Evolutionary conservation across 495 filamentous ascomycete genomes (phyloP), one percentile per base, ranked within the genome.

Genomic region (Parathielavia appendiculata): DNA sequence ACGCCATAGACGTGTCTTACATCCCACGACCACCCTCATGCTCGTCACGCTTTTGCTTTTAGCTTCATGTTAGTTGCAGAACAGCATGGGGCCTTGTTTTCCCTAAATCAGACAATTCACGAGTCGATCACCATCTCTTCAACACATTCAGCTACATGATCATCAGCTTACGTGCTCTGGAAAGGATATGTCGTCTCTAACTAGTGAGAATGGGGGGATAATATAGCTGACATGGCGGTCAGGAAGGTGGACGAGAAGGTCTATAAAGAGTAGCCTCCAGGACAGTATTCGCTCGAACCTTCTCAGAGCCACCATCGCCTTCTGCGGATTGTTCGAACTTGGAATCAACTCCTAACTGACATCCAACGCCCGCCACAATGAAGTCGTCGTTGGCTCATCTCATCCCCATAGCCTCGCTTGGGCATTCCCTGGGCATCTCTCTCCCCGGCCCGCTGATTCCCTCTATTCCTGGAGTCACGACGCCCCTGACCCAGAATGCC

Each of bases 391-490:
- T 53, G 8, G 12, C 13, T 13, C 51, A 53, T 13, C 22, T 53
- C 13, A 30, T 53, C 1, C 51, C 51, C 36, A 5, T 43, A 9
- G 51, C 51, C 16, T 7, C 51, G 20, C 22, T 53, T 0, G 51
- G 11, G 13, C 20, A 41, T 19, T 40, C 13, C 51, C 36, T 52
- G 7, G 1, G 1, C 14, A 38, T 51, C 35, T 53, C 51, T 22
- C 38, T 53, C 7, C 51, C 51, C n/a, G n/a, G n/a, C 14, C 79
- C 80, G 26, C 68, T 84, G n/a, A 83, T 85, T 56, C 83, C 65
- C 10, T 74, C 71, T 54, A 51, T 51, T 19, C 83, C 81, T 9
- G 83, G 83, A 19, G 78, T 86, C 36, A 83, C 82, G 2, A 81
- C 79, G 61, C 75, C 77, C 45, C 59, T 86, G 39, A 70, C 71